Conservation (phyloP, 306 rosid genomes). For the Betula pendula region DNA sequence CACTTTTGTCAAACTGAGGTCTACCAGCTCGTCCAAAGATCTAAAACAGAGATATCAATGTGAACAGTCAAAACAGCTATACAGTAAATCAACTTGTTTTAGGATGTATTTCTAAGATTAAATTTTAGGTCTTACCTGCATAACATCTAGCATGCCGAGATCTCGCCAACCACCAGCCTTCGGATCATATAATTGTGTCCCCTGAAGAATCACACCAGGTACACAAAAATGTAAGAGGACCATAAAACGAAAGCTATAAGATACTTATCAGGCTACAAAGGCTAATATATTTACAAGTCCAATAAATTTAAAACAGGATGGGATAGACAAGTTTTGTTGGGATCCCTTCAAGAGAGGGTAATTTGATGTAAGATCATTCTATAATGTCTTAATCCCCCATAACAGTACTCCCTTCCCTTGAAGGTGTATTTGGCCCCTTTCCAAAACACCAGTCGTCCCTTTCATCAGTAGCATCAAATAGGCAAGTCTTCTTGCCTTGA, state of each 20-base stretch:
- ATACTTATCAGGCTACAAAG: conserved; percentile 7
- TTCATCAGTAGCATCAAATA: too few species aligned
- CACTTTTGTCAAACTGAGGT: conserved; percentile 97
- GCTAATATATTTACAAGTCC: conserved; percentile 2
- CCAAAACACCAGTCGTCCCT: too few species aligned
- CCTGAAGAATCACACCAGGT: conserved; percentile 47
- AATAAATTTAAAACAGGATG: background rate
- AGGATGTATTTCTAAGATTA: conserved; percentile 15
- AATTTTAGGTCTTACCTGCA: conserved; percentile 65
- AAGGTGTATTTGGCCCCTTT: too few species aligned
- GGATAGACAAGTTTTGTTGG: too few species aligned
- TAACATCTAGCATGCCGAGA: conserved; percentile 98
- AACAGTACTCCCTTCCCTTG: too few species aligned
- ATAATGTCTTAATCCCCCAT: too few species aligned
- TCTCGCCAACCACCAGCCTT: conserved; percentile 99
- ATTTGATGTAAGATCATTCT: too few species aligned
- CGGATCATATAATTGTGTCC: conserved; percentile 94
- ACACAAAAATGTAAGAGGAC: conserved; percentile 11
- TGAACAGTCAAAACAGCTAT: conserved; percentile 22
- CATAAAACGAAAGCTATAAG: background rate
- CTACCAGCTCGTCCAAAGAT: conserved; percentile 98
- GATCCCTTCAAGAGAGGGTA: too few species aligned
- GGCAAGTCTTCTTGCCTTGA: too few species aligned
- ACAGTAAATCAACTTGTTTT: conserved; percentile 4
- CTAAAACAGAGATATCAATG: conserved; percentile 39